Conservation (phyloP, 257 asterid genomes). For the Rehmannia glutinosa region DNA sequence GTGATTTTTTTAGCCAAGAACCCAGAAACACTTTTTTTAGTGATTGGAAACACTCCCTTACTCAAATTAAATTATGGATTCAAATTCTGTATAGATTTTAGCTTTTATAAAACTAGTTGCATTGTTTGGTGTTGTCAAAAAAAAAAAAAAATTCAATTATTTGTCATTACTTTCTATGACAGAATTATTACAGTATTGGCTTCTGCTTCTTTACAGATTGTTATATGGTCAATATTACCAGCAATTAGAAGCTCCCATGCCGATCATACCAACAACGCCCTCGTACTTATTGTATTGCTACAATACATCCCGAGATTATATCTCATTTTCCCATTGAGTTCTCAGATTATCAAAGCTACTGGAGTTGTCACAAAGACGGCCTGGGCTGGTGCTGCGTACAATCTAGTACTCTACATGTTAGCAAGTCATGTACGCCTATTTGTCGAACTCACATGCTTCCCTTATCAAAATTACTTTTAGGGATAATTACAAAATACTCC, state of each 20-base stretch:
- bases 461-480: background rate
- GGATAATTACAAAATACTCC: no score
- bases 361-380: conserved; percentile 91
- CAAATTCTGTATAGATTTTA: no score
- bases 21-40: no score
- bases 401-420: conserved; percentile 71
- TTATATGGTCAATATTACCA: conserved; percentile 81
- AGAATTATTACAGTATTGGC: background rate
- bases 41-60: no score
- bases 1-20: no score
- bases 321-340: conserved; percentile 80
- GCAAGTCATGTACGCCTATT: conserved; percentile 70
- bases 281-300: conserved; percentile 57
- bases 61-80: no score
- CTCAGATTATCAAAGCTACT: conserved; percentile 74
- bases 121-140: no score
- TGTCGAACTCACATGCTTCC: background rate
- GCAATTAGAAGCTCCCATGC: conserved; percentile 76
- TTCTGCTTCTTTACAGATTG: conserved; percentile 47
- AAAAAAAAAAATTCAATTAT: no score
- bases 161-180: no score
- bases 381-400: conserved; percentile 92
- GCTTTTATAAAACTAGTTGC: no score
- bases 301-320: conserved; percentile 74
- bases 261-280: conserved; percentile 72